Percentiles rank a stretch among this genome's conserved stretches.
These are phyloP conservation scores for Beauveria australis DNA, from an alignment of 2,329 filamentous ascomycete species.

Conservation along the genomic window DNA sequence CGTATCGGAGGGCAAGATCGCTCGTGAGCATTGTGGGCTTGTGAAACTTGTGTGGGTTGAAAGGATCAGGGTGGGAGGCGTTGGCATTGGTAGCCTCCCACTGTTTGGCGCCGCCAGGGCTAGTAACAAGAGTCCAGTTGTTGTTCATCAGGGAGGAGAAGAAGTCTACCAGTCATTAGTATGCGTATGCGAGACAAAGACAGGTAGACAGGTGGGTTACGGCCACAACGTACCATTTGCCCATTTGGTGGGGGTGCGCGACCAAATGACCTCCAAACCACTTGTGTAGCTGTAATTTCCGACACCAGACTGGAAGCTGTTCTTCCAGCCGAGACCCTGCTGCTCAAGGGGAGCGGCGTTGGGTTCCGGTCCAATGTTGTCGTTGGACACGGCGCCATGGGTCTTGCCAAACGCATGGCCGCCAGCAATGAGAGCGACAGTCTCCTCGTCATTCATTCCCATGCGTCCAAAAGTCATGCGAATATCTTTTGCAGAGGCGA, in stretches of 20 bases:
- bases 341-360: constrained; percentile 54
- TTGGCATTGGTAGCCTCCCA: constrained; percentile 67
- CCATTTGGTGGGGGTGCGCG: constrained; percentile 67
- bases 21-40: constrained; percentile 67
- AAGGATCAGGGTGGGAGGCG: constrained; percentile 61
- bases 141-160: constrained; percentile 70
- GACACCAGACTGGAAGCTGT: constrained; percentile 55
- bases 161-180: constrained; percentile 35
- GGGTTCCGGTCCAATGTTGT: constrained; percentile 61
- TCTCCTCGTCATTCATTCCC: constrained; percentile 80
- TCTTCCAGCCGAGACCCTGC: constrained; percentile 68
- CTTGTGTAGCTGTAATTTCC: constrained; percentile 65
- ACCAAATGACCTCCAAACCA: constrained; percentile 74
- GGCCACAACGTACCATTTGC: constrained; percentile 39
- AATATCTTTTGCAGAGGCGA: constrained; percentile 63
- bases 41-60: constrained; percentile 62
- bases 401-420: constrained; percentile 77
- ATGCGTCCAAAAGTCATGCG: constrained; percentile 68
- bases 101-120: constrained; percentile 67
- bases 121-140: constrained; percentile 70
- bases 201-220: too few relatives aligned
- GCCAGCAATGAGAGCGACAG: constrained; percentile 69
- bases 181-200: neutral
- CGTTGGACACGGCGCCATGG: constrained; percentile 60
- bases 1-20: constrained; percentile 63